Evolutionary conservation across 768 basidiomycete genomes (phyloP).

Genomic region (Agaricus blazei): DNA sequence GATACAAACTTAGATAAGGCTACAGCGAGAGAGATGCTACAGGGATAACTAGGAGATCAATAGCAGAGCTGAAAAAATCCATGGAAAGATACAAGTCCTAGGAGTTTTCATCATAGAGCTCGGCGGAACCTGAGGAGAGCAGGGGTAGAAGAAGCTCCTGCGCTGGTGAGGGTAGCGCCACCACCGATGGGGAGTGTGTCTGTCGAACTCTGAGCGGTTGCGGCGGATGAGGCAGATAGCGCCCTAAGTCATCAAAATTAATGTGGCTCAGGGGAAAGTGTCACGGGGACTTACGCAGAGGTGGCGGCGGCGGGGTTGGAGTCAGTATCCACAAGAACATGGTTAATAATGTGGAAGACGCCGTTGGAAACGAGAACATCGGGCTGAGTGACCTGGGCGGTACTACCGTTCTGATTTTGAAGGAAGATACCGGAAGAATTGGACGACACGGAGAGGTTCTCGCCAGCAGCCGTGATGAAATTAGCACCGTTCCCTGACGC

Average conservation of each 20-base stretch:
- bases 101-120: neutral
- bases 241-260: slow-evolving; percentile 17
- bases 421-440: slow-evolving; percentile 61
- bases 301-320: slow-evolving; percentile 38
- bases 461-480: slow-evolving; percentile 52
- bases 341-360: slow-evolving; percentile 60
- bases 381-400: slow-evolving; percentile 43
- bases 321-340: slow-evolving; percentile 44
- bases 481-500: slow-evolving; percentile 17
- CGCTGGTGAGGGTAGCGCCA: neutral
- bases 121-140: too few species aligned
- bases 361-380: slow-evolving; percentile 65
- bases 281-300: slow-evolving; percentile 41
- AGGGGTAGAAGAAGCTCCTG: neutral
- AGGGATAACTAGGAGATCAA: neutral
- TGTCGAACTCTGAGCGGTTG: slow-evolving; percentile 29
- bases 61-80: neutral
- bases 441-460: slow-evolving; percentile 41
- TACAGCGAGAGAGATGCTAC: neutral
- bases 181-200: slow-evolving; percentile 38
- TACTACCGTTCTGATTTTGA: slow-evolving; percentile 24
- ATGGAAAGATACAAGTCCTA: neutral
- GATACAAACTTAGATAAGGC: neutral
- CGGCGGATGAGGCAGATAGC: slow-evolving; percentile 43
- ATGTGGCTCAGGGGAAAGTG: neutral